A percentile compares a stretch with the other conserved stretches of the same genome.
These are phyloP conservation scores for Penicillium sp. DNA, from an alignment of 2,329 filamentous ascomycete species.

Conservation along the genomic window DNA sequence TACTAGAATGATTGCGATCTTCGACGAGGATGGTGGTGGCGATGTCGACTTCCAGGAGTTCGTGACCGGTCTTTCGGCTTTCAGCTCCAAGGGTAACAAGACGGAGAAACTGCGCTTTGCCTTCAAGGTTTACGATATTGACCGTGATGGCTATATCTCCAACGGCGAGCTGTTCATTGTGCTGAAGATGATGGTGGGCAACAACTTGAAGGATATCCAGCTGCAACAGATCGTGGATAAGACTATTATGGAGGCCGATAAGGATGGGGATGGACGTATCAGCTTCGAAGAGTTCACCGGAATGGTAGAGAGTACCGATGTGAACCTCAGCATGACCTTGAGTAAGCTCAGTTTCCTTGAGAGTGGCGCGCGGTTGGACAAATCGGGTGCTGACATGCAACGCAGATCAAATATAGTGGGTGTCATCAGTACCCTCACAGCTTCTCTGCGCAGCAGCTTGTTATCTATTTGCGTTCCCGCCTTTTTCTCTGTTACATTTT, in stretches of 20 bases:
- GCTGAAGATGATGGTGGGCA: constrained; percentile 99
- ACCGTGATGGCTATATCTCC: constrained; percentile 96
- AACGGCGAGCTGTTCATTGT: constrained; percentile 99
- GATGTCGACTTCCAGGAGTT: constrained; percentile 99
- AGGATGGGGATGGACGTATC: constrained; percentile 95
- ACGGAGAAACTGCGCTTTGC: constrained; percentile 97
- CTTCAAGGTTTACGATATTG: constrained; percentile 99
- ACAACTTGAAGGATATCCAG: constrained; percentile 98
- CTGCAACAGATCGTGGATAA: constrained; percentile 99
- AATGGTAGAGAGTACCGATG: constrained; percentile 94
- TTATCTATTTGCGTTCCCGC: neutral
- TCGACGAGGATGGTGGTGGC: constrained; percentile 96
- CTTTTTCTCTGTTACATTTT: neutral
- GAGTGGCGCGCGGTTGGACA: neutral
- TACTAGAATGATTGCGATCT: constrained; percentile 95
- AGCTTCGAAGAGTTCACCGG: constrained; percentile 98
- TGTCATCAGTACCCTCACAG: neutral
- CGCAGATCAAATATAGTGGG: constrained; percentile 16
- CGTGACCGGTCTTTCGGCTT: constrained; percentile 89
- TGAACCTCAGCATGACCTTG: constrained; percentile 68
- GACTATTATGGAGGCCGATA: constrained; percentile 99
- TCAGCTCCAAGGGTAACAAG: constrained; percentile 98
- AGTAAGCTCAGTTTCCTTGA: constrained; percentile 46
- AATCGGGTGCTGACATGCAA: constrained; percentile 11
- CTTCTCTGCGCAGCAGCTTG: neutral